Evolutionary conservation across 805 yeast species (phyloP).

Genomic region (Clavispora vitiphila): DNA sequence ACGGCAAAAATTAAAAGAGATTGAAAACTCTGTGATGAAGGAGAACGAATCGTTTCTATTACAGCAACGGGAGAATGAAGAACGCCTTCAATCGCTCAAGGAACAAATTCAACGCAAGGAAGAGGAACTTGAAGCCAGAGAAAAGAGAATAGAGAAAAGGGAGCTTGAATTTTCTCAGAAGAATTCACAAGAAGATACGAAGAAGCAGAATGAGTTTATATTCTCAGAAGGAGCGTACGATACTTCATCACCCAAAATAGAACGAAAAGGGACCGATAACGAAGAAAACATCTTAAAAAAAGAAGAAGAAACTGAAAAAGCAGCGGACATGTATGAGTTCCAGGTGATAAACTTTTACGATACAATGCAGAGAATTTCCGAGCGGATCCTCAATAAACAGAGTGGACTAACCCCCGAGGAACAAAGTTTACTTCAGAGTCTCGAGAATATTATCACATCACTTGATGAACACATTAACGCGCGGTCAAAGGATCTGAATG

Average conservation of each 20-base stretch:
- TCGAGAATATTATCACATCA: background rate
- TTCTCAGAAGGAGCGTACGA: background rate
- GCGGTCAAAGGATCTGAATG: background rate
- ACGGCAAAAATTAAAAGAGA: background rate
- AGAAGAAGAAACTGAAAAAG: background rate
- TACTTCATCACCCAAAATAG: background rate
- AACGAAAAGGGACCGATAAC: background rate
- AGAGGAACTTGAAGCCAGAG: background rate
- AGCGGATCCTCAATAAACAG: background rate
- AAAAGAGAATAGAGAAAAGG: background rate
- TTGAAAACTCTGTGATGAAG: background rate
- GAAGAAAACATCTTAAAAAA: background rate
- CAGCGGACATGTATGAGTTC: background rate
- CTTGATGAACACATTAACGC: background rate
- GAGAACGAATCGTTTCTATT: conserved; percentile 3
- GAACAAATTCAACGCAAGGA: background rate
- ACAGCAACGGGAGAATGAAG: background rate
- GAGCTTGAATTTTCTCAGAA: background rate
- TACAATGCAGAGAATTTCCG: background rate
- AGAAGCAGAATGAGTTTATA: background rate
- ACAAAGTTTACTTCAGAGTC: background rate
- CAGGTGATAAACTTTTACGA: conserved; percentile 1
- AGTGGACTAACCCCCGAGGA: background rate
- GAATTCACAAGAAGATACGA: conserved; percentile 2
- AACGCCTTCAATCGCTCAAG: background rate